phyloP scores from a whole-genome alignment of 768 basidiomycete species.

The Mycena pura region DNA sequence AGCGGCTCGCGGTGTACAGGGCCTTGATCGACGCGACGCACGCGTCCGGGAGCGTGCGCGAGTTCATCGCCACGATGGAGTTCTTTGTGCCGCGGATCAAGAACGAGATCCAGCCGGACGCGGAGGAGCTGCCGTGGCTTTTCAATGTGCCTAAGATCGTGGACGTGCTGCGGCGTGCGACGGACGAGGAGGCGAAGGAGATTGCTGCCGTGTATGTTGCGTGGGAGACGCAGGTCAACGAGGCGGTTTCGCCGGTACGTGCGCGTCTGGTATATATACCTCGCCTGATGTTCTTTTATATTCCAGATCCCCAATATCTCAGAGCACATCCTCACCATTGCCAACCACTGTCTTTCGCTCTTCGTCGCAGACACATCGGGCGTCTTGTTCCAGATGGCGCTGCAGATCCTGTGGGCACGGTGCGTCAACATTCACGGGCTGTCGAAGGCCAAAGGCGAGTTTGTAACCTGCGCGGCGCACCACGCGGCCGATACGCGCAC shows the following conservation, averaged over 20 bases:
- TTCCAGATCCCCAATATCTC: conserved; percentile 18
- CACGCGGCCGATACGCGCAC: conserved; percentile 1
- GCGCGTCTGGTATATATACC: neutral
- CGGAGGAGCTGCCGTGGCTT: conserved; percentile 8
- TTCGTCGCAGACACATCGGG: conserved; percentile 11
- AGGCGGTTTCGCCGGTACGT: conserved; percentile 27
- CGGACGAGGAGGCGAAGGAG: conserved; percentile 22
- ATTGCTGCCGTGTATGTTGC: conserved; percentile 21
- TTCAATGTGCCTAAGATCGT: conserved; percentile 4
- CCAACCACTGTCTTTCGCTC: conserved; percentile 16
- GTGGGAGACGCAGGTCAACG: conserved; percentile 29
- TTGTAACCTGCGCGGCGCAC: conserved; percentile 12
- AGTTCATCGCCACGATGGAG: conserved; percentile 23
- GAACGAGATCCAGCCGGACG: conserved; percentile 28
- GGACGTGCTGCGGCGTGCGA: conserved; percentile 15
- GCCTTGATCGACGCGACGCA: conserved; percentile 19
- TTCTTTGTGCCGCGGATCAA: conserved; percentile 27
- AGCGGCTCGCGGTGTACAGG: conserved; percentile 20
- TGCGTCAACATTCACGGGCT: conserved; percentile 20
- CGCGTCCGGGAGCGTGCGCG: conserved; percentile 13
- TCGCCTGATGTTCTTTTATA: neutral
- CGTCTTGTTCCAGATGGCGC: conserved; percentile 25
- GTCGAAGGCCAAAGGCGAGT: conserved; percentile 20
- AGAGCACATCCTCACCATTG: conserved; percentile 13
- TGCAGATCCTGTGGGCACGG: conserved; percentile 25